Evolutionary conservation across 75 land plant species (phyloP), one percentile per base, ranked within the genome.

Genomic region (Picea sitchensis): DNA sequence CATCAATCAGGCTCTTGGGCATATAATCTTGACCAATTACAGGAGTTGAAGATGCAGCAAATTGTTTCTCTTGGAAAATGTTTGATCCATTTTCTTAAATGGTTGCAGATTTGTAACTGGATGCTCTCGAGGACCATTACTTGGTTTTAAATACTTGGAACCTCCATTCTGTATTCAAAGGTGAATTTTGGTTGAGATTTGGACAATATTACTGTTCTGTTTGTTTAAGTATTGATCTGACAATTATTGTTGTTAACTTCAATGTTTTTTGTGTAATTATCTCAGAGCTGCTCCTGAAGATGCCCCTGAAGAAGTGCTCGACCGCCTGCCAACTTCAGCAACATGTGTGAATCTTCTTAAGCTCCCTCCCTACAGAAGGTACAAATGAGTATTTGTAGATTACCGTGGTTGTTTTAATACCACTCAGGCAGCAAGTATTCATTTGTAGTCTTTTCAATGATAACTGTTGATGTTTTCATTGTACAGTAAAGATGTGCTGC

Each of bases 281-380:
- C 65, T 4, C 80, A 96, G 99, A 84, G 90, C 96, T 81, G 99
- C 84, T 72, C 89, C 92, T 76, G 81, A 67, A 72, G 91, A 87
- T 73, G 83, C 82, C 51, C 81, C 91, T 65, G 93, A 88, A 58
- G 97, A 96, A 76, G 84, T 87, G 63, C 86, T 96, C 26, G 92
- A 93, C 58, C 91, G 99, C 7, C 82, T 96, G 79, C 99, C 99
- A n/a, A 96, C 99, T 59, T 90, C 99, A 15, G 95, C 97, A 23
- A 96, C 99, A 31, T 96, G 99, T 76, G 91, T 96, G 95, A 96
- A 96, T 84, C 95, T 94, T 73, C 87, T 96, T 18, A 94, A 96
- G 86, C 95, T 96, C 77, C 99, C 99, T 51, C 99, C 99, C 14
- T 96, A 96, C 77, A 88, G 74, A 85, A 96, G 99, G 99, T 95